These are phyloP conservation scores for Crepidotus sp. DNA, from an alignment of 1,284 basidiomycete genomes.

Conservation along the genomic window DNA sequence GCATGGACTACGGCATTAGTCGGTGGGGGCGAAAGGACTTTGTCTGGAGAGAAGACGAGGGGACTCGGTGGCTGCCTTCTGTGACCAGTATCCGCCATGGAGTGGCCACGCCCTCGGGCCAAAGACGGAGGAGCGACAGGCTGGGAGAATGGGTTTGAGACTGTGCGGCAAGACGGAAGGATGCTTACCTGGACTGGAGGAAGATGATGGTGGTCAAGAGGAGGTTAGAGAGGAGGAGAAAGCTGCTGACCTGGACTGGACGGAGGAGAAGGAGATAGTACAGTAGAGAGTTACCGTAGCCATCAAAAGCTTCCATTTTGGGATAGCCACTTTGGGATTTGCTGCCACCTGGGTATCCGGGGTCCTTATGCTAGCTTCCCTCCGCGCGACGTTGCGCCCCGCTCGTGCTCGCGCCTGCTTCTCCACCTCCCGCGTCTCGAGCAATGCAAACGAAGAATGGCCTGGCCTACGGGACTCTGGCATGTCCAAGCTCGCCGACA, in stretches of 20 bases:
- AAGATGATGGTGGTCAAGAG: too few relatives aligned
- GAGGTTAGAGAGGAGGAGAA: slow-evolving; percentile 9
- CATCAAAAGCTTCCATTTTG: too few relatives aligned
- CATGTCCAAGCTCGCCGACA: too few relatives aligned
- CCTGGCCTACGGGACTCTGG: too few relatives aligned
- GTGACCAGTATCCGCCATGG: slow-evolving; percentile 53
- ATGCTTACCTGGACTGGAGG: too few relatives aligned
- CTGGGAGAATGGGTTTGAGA: too few relatives aligned
- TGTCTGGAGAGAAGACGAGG: slow-evolving; percentile 65
- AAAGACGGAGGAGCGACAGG: slow-evolving; percentile 20
- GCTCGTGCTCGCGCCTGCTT: too few relatives aligned
- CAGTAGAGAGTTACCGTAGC: too few relatives aligned
- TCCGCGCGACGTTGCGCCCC: slow-evolving; percentile 1
- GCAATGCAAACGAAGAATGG: background rate
- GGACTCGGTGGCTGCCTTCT: slow-evolving; percentile 67
- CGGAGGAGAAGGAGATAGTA: slow-evolving; percentile 4
- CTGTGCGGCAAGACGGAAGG: too few relatives aligned
- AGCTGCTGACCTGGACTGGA: too few relatives aligned
- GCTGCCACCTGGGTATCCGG: too few relatives aligned
- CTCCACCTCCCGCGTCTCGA: background rate
- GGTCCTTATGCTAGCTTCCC: background rate
- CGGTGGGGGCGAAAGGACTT: slow-evolving; percentile 45
- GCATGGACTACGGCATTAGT: slow-evolving; percentile 30
- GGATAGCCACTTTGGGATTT: too few relatives aligned
- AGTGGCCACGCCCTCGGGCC: slow-evolving; percentile 9